phyloP scores from a whole-genome alignment of 2,329 filamentous ascomycete species.

The Monilinia aucupariae region DNA sequence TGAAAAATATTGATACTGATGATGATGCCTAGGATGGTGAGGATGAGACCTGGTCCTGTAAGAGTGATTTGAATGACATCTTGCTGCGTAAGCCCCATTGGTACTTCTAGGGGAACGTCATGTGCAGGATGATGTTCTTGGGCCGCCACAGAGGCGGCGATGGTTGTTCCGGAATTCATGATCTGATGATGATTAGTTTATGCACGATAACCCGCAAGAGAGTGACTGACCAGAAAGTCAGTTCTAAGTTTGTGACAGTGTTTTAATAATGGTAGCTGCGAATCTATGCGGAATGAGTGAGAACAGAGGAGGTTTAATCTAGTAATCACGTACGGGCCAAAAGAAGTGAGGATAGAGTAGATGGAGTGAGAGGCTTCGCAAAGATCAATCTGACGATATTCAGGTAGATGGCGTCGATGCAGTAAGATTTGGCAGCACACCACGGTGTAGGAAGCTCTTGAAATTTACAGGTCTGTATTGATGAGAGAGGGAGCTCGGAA shows the following conservation, averaged over 20 bases:
- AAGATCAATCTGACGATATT: neutral
- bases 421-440: neutral
- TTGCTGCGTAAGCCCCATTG: conserved; percentile 28
- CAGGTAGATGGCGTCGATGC: neutral
- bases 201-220: neutral
- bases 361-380: neutral
- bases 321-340: neutral
- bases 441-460: neutral
- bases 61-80: conserved; percentile 31
- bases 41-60: conserved; percentile 29
- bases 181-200: neutral
- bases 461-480: neutral
- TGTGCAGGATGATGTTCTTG: conserved; percentile 7
- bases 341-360: neutral
- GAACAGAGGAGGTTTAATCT: neutral
- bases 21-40: conserved; percentile 50
- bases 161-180: conserved; percentile 3
- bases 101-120: conserved; percentile 22
- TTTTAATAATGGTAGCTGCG: neutral
- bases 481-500: neutral
- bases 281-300: neutral
- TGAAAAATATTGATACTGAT: conserved; percentile 48
- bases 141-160: neutral
- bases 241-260: neutral
- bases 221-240: neutral